Base-by-base conservation (phyloP, 140 eudicot genomes). In the Stevia rebaudiana region DNA sequence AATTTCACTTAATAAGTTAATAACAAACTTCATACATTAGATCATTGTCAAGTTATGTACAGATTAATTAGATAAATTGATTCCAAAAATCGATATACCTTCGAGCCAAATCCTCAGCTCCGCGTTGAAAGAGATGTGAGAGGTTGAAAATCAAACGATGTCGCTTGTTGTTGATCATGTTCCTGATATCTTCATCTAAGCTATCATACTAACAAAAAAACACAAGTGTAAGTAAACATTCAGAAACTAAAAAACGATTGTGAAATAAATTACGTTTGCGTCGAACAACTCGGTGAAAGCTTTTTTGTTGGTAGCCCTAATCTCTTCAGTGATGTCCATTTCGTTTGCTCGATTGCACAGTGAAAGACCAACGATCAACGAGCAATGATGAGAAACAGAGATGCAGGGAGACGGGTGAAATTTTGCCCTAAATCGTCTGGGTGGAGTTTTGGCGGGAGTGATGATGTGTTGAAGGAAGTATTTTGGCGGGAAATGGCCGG, bases 251-350 rank as follows among this genome's bases (percentile, higher is more conserved):
- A 4, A 44, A 22, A 25, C 11, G 16, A 31, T 4, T 9, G 23
- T 3, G 17, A 1, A 39, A 31, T 11, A 13, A 13, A 25, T 80
- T 83, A 89, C 97, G 67, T 80, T 79, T 33, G 84, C 81, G 28
- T 85, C 90, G 74, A 92, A 81, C 51, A 85, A 75, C 31, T 80
- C 80, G 76, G 75, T 78, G 82, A 92, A 92, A 10, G 81, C 78
- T 36, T 83, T 85, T 78, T 85, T 88, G 87, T 89, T 91, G 28
- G 88, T 61, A 0, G 86, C 81, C 72, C 86, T 81, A 3, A 72
- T 76, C 42, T 92, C 95, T 16, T 88, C 98, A 79, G 88, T 88
- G 72, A 85, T 77, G 63, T 92, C 96, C 98, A 92, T 88, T 68
- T 68, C 73, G 36, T 8, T 49, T 4, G 44, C 16, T 46, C 3